These are phyloP conservation scores for Ceratocystis harringtonii DNA, from an alignment of 2,329 filamentous ascomycete genomes.

Conservation along the genomic window DNA sequence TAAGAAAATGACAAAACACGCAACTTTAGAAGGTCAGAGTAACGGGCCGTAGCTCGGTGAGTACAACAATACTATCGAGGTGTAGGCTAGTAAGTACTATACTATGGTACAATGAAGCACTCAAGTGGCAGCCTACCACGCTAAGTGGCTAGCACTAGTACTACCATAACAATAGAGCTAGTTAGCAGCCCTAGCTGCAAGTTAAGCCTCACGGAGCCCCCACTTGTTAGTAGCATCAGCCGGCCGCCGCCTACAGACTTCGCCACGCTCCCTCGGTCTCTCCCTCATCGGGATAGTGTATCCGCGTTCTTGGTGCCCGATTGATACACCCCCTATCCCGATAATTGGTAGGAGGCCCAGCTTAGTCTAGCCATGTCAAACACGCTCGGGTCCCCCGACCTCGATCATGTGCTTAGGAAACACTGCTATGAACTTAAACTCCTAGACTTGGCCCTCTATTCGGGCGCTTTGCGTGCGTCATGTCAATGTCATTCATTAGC, in stretches of 20 bases:
- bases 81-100: too few relatives aligned
- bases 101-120: too few relatives aligned
- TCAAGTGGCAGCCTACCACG: too few relatives aligned
- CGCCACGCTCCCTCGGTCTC: not conserved
- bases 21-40: too few relatives aligned
- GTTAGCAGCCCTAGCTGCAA: too few relatives aligned
- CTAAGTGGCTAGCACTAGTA: too few relatives aligned
- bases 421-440: not conserved
- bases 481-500: constrained; percentile 7
- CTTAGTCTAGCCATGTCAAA: not conserved
- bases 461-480: not conserved
- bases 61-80: too few relatives aligned
- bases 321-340: not conserved
- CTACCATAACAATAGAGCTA: too few relatives aligned
- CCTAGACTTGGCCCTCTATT: not conserved
- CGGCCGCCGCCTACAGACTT: not conserved
- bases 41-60: too few relatives aligned
- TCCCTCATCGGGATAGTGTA: not conserved
- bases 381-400: not conserved
- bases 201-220: too few relatives aligned
- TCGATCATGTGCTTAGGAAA: not conserved
- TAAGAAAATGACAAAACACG: too few relatives aligned
- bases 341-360: not conserved
- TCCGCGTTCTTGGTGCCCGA: not conserved
- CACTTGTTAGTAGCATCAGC: too few relatives aligned